These are phyloP conservation scores for Globisporangium barbulae DNA, from an alignment of 352 stramenopile species.

Conservation along the genomic window DNA sequence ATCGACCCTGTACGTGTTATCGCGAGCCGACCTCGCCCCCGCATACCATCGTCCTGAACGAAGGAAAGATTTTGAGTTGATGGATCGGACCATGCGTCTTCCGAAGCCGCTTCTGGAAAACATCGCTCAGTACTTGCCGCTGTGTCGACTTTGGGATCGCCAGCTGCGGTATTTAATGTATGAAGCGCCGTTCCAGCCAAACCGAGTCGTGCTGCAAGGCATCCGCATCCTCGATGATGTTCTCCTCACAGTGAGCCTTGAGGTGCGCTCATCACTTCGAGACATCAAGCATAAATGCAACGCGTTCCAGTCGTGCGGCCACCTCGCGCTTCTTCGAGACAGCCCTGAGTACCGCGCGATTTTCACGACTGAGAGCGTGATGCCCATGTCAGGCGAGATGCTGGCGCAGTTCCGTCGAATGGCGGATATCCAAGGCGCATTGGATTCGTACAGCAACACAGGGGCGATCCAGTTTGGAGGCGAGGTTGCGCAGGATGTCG, in stretches of 20 bases:
- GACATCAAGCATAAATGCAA: constrained; percentile 44
- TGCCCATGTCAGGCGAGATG: constrained; percentile 51
- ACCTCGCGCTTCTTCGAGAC: constrained; percentile 74
- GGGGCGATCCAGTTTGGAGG: constrained; percentile 74
- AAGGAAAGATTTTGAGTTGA: constrained; percentile 42
- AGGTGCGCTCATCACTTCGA: constrained; percentile 53
- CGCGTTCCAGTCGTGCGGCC: constrained; percentile 40
- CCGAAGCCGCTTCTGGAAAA: constrained; percentile 80
- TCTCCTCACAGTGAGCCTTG: constrained; percentile 67
- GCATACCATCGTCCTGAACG: constrained; percentile 42
- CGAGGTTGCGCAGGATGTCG: constrained; percentile 78
- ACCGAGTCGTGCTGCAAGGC: constrained; percentile 75
- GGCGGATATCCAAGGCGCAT: constrained; percentile 76
- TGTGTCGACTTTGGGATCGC: constrained; percentile 75
- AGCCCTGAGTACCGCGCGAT: constrained; percentile 52
- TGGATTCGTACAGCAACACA: constrained; percentile 55
- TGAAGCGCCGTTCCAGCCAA: constrained; percentile 64
- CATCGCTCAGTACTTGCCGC: constrained; percentile 69
- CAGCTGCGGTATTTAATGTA: constrained; percentile 81
- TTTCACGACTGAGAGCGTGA: constrained; percentile 49
- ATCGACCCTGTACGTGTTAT: constrained; percentile 65
- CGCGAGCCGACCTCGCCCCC: constrained; percentile 40
- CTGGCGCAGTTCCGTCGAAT: constrained; percentile 61
- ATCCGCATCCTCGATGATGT: constrained; percentile 83
- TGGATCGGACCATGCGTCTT: constrained; percentile 68